Evolutionary conservation across 768 basidiomycete genomes (phyloP), one percentile per base, ranked within the genome.

Genomic region (Rhodotorula sphaerocarpa): DNA sequence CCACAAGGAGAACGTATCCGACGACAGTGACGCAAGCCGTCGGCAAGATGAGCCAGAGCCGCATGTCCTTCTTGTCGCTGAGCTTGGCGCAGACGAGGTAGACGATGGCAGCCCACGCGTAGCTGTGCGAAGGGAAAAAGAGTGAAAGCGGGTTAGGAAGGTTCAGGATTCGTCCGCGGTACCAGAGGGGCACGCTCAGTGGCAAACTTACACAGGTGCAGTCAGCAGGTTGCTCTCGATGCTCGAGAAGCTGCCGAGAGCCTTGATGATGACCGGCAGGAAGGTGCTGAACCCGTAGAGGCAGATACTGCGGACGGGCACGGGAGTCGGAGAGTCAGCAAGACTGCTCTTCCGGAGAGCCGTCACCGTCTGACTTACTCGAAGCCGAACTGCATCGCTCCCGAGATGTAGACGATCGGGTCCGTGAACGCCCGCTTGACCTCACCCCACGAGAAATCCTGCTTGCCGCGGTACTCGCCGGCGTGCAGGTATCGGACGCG

Each of bases 271-370:
- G 10, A 63, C 54, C 5, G 52, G 51, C 25, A 67, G 57, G 54
- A 67, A 67, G 5, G 66, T 67, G 3, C 43, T 47, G 54, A 59
- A 62, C 18, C 66, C 66, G 34, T 57, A 61, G 1, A 66, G 25
- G 25, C 18, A 46, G 21, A 7, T 23, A 14, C 25, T 25, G 30
- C 10, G 10, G 28, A 31, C 3, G 47, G 1, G 25, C 11, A 30
- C 18, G 27, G 5, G 14, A 3, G 7, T 12, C 30, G 30, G n/a
- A 10, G 21, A 43, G 14, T 43, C 36, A 16, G 9, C 36, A 16
- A 39, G n/a, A n/a, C n/a, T n/a, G n/a, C n/a, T n/a, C 36, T 39
- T 39, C 36, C 36, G 36, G 10, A 39, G 36, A 39, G 9, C 36
- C 16, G 36, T 16, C 9, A 9, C 10, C 9, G 42, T 23, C 6